Percentiles rank a stretch among this genome's conserved stretches.
Evolutionary conservation across 2,329 filamentous ascomycete species (phyloP).

Genomic region (Cercospora berteroae): DNA sequence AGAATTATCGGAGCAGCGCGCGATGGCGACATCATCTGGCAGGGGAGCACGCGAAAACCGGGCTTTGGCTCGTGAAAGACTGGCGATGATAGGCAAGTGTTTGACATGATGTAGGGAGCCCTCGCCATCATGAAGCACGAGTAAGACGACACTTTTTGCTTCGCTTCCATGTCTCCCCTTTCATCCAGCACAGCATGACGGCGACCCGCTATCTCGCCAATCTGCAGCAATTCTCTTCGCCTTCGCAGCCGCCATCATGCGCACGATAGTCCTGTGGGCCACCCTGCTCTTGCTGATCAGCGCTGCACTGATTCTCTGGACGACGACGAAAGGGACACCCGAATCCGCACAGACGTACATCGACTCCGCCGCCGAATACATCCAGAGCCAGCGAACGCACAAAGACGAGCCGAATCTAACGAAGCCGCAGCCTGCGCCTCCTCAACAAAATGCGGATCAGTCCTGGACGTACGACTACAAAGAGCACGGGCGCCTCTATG

Average conservation of each 20-base stretch:
- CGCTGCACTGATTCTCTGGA: slow-evolving; percentile 20
- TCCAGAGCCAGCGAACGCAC: slow-evolving; percentile 11
- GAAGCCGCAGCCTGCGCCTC: slow-evolving; percentile 2
- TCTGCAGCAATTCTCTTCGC: neutral
- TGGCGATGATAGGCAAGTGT: neutral
- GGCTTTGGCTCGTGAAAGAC: neutral
- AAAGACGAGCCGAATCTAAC: neutral
- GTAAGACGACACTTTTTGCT: neutral
- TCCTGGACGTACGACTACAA: slow-evolving; percentile 22
- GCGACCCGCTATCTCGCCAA: neutral
- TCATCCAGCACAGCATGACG: neutral
- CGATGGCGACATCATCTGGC: neutral
- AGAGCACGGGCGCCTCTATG: slow-evolving; percentile 29
- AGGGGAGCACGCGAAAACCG: neutral
- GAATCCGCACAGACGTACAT: slow-evolving; percentile 11
- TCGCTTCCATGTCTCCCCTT: neutral
- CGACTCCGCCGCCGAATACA: slow-evolving; percentile 11
- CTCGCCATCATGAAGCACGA: neutral
- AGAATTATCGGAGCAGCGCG: neutral
- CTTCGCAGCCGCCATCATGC: slow-evolving; percentile 15
- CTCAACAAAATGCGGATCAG: slow-evolving; percentile 2
- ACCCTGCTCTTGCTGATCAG: slow-evolving; percentile 20
- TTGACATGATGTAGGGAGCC: neutral
- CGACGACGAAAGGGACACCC: slow-evolving; percentile 12
- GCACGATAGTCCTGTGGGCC: slow-evolving; percentile 21